These are phyloP conservation scores for Globisporangium sylvaticum DNA, from an alignment of 352 stramenopile species.

Conservation along the genomic window DNA sequence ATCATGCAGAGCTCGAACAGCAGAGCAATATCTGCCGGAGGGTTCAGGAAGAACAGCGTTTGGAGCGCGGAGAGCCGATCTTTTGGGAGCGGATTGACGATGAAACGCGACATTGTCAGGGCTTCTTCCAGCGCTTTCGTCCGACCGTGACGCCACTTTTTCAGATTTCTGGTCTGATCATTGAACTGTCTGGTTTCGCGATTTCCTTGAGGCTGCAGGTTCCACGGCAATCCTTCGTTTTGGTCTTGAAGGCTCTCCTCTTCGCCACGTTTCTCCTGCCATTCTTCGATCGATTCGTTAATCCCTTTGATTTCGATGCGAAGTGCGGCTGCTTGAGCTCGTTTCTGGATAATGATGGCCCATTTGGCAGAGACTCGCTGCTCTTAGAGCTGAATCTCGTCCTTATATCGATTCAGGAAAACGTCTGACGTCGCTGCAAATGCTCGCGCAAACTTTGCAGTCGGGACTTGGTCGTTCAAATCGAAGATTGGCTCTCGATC, in stretches of 20 bases:
- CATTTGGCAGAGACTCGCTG: slow-evolving; percentile 2
- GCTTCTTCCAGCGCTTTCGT: slow-evolving; percentile 9
- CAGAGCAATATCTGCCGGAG: slow-evolving; percentile 33
- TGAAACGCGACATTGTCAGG: slow-evolving; percentile 23
- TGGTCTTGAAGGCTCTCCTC: not conserved
- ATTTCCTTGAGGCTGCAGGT: not conserved
- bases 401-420: slow-evolving; percentile 1
- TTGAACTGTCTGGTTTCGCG: not conserved
- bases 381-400: not conserved
- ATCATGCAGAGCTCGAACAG: slow-evolving; percentile 34
- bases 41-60: slow-evolving; percentile 42
- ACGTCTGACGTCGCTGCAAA: slow-evolving; percentile 19
- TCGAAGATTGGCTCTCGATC: slow-evolving; percentile 30
- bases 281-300: not conserved
- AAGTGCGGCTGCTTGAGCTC: not conserved
- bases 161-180: not conserved
- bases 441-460: slow-evolving; percentile 28
- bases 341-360: not conserved
- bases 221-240: slow-evolving; percentile 1
- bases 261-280: not conserved
- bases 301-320: slow-evolving; percentile 1
- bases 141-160: not conserved
- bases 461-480: slow-evolving; percentile 30
- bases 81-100: slow-evolving; percentile 33
- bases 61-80: slow-evolving; percentile 19